Evolutionary conservation across 2,329 filamentous ascomycete species (phyloP).

Genomic region (Hymenoscyphus infarciens): DNA sequence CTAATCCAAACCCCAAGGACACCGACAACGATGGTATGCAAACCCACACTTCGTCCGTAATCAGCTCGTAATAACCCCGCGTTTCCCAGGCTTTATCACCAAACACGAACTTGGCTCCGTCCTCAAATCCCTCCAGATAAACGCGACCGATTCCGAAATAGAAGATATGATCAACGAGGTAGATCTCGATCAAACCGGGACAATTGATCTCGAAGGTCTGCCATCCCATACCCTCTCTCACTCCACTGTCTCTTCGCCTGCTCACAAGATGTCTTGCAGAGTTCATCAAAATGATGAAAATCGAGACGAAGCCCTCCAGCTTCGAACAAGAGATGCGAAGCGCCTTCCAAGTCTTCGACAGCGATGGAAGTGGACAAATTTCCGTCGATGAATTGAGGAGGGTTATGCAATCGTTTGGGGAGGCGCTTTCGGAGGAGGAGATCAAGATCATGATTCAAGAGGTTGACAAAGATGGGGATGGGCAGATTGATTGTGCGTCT

Average conservation of each 20-base stretch:
- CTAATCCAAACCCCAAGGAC: background rate
- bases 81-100: conserved; percentile 54
- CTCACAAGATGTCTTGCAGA: conserved; percentile 39
- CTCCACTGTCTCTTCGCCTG: background rate
- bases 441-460: conserved; percentile 64
- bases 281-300: conserved; percentile 64
- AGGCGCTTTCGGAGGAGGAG: conserved; percentile 61
- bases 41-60: background rate
- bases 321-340: conserved; percentile 62
- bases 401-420: conserved; percentile 62
- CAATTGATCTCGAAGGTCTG: conserved; percentile 60
- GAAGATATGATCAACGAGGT: conserved; percentile 66
- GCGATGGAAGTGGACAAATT: conserved; percentile 63
- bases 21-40: background rate
- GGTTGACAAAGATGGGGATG: conserved; percentile 62
- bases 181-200: conserved; percentile 61
- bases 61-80: background rate
- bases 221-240: background rate
- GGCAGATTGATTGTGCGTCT: conserved; percentile 58
- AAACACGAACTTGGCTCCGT: conserved; percentile 60
- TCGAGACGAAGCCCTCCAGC: conserved; percentile 58
- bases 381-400: conserved; percentile 58
- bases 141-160: conserved; percentile 37
- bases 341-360: conserved; percentile 64
- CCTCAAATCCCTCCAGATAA: conserved; percentile 62